These are phyloP conservation scores for Aureobasidium sp. DNA, from an alignment of 2,329 filamentous ascomycete species.

Conservation along the genomic window DNA sequence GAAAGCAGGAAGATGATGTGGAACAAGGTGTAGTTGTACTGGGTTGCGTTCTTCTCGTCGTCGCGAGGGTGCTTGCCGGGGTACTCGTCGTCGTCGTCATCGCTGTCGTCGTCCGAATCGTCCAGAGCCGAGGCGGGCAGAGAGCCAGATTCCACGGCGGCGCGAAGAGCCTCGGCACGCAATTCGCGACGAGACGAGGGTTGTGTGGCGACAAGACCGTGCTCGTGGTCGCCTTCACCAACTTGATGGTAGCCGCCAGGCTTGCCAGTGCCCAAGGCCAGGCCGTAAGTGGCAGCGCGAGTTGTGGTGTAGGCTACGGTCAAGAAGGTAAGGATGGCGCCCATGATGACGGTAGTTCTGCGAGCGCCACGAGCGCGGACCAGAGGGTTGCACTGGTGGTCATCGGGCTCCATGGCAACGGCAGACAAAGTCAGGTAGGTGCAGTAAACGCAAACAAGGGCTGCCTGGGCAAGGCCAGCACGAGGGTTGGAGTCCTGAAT, in stretches of 20 bases:
- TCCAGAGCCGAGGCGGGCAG: slow-evolving; percentile 84
- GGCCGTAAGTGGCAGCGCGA: slow-evolving; percentile 82
- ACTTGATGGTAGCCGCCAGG: slow-evolving; percentile 46
- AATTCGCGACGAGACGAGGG: slow-evolving; percentile 76
- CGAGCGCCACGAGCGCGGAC: slow-evolving; percentile 77
- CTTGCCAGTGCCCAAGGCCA: slow-evolving; percentile 60
- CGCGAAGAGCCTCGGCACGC: slow-evolving; percentile 82
- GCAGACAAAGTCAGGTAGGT: slow-evolving; percentile 98
- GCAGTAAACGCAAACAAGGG: slow-evolving; percentile 96
- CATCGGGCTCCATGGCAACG: slow-evolving; percentile 96
- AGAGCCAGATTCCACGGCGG: slow-evolving; percentile 86
- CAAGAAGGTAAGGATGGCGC: slow-evolving; percentile 90
- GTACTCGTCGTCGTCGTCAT: slow-evolving; percentile 53
- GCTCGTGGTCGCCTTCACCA: slow-evolving; percentile 66
- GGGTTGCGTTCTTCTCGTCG: slow-evolving; percentile 79
- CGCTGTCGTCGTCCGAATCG: slow-evolving; percentile 56
- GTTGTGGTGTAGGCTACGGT: slow-evolving; percentile 98
- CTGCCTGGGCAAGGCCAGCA: slow-evolving; percentile 91
- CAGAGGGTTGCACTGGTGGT: slow-evolving; percentile 89
- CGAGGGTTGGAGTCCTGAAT: slow-evolving; percentile 90
- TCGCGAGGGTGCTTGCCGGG: slow-evolving; percentile 58
- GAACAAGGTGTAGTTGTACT: slow-evolving; percentile 95
- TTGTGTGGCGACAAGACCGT: slow-evolving; percentile 81
- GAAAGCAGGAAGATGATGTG: slow-evolving; percentile 97
- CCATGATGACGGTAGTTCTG: slow-evolving; percentile 83